These are phyloP conservation scores for Boechera retrofracta DNA, from an alignment of 345 rosid genomes.

Conservation along the genomic window DNA sequence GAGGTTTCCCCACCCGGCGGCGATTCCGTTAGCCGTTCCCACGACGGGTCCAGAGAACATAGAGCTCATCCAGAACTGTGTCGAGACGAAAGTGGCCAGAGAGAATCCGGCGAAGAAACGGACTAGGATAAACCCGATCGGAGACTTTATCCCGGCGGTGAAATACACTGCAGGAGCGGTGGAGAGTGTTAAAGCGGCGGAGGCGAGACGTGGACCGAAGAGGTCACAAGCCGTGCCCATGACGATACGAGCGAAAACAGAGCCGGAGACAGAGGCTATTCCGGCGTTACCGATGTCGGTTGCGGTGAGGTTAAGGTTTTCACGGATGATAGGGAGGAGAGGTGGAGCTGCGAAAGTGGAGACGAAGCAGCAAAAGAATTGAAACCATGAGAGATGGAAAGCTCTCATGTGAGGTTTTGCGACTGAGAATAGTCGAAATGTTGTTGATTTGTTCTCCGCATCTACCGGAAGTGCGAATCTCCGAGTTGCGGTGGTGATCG, in stretches of 20 bases:
- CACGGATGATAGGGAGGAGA: constrained; percentile 82
- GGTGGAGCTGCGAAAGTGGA: constrained; percentile 93
- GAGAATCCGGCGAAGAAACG: constrained; percentile 85
- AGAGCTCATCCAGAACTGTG: constrained; percentile 97
- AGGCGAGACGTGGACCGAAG: constrained; percentile 89
- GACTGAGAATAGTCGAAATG: constrained; percentile 66
- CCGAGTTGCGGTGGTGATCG: constrained; percentile 15
- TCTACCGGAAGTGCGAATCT: constrained; percentile 82
- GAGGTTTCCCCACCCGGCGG: constrained; percentile 96
- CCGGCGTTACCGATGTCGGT: constrained; percentile 91
- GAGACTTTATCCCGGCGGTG: constrained; percentile 65
- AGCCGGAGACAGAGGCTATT: constrained; percentile 87
- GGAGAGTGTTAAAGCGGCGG: constrained; percentile 74
- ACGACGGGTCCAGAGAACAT: constrained; percentile 80
- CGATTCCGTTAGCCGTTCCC: constrained; percentile 79
- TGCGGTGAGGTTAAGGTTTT: constrained; percentile 81
- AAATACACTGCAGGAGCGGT: constrained; percentile 87
- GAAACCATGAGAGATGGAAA: constrained; percentile 86
- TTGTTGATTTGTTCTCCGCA: constrained; percentile 77
- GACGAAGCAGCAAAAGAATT: constrained; percentile 83
- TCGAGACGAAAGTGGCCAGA: constrained; percentile 82
- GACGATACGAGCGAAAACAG: constrained; percentile 79
- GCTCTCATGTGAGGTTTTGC: constrained; percentile 89
- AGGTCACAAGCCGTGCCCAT: constrained; percentile 90
- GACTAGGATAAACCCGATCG: constrained; percentile 69